These are phyloP conservation scores for Datura wrightii DNA, from an alignment of 257 asterid genomes.

Conservation along the genomic window DNA sequence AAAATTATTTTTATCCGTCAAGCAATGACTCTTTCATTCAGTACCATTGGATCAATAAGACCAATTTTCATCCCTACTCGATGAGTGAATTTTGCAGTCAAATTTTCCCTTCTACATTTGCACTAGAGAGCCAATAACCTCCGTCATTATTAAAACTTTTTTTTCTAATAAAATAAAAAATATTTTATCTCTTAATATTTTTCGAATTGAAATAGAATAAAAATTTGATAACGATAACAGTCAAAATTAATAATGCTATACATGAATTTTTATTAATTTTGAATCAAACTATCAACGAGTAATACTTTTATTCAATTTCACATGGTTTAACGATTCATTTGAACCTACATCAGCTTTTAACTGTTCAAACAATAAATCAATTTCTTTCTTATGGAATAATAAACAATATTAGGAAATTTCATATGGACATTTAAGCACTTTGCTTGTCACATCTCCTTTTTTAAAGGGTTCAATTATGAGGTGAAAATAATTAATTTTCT, in stretches of 20 bases:
- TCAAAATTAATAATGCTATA: too few species aligned
- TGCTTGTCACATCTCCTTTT: neutral
- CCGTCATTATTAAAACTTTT: too few species aligned
- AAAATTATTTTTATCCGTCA: neutral
- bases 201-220: too few species aligned
- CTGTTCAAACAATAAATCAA: too few species aligned
- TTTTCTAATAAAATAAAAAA: too few species aligned
- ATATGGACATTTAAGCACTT: neutral
- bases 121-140: neutral
- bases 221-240: too few species aligned
- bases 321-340: too few species aligned
- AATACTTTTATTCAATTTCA: too few species aligned
- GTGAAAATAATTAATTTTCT: neutral
- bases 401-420: constrained; percentile 6
- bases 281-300: too few species aligned
- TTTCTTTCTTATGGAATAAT: neutral
- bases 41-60: neutral
- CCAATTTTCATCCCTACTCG: neutral
- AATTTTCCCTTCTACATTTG: neutral
- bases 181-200: too few species aligned
- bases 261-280: too few species aligned
- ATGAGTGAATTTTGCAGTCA: neutral
- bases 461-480: constrained; percentile 6
- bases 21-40: neutral
- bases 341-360: too few species aligned